Evolutionary conservation across 2,329 filamentous ascomycete genomes (phyloP), one percentile per base, ranked within the genome.

Genomic region (Ambrosiella xylebori): DNA sequence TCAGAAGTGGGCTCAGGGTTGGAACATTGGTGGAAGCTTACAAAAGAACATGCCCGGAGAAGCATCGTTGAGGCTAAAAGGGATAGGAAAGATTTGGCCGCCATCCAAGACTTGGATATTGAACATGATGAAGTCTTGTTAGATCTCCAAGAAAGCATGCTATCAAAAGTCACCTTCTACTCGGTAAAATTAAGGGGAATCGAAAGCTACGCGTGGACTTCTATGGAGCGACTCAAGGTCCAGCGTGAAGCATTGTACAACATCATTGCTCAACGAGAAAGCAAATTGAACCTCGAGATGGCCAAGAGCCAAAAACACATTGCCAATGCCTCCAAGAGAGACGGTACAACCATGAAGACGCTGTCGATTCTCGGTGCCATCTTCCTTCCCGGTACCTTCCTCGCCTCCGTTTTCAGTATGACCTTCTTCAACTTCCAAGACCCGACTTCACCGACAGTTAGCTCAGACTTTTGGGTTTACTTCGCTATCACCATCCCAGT

Each of bases 341-440:
- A 82, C 66, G 79, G 77, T 66, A 80, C 77, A 3, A 78, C 79
- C 59, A 82, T 82, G 79, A 84, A 83, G 70, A 80, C 79, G 0
- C 71, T 84, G 44, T 82, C 80, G 0, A 72, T 84, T 0, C 75
- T 84, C 58, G 81, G 80, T 36, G 79, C 79, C 45, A 70, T 84
- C 45, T 84, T 84, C 63, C 70, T 84, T 5, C 80, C 80, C 0
- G 80, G 79, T 1, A 82, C 79, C 0, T 81, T 77, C 62, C 72
- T 84, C 15, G 75, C 80, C 7, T 83, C 80, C 0, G 71, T 84
- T 27, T 84, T 84, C 63, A 77, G 75, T 70, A 84, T 82, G 79
- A 79, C 78, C 0, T 84, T 84, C 65, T 84, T 84, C 70, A 75
- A 83, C 67, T 83, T 82, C 63, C 74, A 75, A 62, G 68, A 71